Conservation (phyloP, 306 rosid genomes). For the Begonia loranthoides region DNA sequence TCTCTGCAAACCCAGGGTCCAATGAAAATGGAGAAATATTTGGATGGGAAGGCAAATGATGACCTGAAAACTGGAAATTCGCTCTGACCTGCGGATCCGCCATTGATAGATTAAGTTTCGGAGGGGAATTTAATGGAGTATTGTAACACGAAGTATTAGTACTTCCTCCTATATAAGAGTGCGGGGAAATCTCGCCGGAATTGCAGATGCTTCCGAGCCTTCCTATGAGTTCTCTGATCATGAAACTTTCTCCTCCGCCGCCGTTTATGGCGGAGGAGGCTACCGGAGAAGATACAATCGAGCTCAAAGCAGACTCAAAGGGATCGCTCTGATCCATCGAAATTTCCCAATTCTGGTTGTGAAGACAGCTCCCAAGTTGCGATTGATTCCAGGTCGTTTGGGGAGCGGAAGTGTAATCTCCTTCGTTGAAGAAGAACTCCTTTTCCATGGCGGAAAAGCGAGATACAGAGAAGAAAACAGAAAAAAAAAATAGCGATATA, state of each 20-base stretch:
- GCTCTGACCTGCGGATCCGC: conserved; percentile 23
- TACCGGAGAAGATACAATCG: conserved; percentile 45
- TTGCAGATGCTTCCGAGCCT: conserved; percentile 40
- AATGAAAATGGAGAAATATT: conserved; percentile 28
- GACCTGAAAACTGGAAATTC: conserved; percentile 11
- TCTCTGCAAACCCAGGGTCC: conserved; percentile 43
- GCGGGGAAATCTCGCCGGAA: conserved; percentile 29
- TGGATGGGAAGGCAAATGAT: conserved; percentile 14
- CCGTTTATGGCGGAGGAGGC: conserved; percentile 17
- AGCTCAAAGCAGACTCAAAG: conserved; percentile 45
- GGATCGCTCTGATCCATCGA: conserved; percentile 45
- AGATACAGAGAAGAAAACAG: neutral
- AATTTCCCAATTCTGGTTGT: conserved; percentile 31
- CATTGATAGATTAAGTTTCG: conserved; percentile 28
- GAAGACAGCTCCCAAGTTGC: conserved; percentile 12
- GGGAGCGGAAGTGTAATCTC: neutral
- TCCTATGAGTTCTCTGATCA: conserved; percentile 42
- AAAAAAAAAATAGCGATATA: neutral
- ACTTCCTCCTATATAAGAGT: conserved; percentile 18
- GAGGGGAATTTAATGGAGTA: conserved; percentile 48
- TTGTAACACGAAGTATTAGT: conserved; percentile 34
- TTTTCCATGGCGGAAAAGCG: conserved; percentile 3
- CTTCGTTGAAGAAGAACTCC: conserved; percentile 10
- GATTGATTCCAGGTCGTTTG: conserved; percentile 16
- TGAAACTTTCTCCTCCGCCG: conserved; percentile 16